Percentiles rank a stretch among this genome's conserved stretches.
Conservation (phyloP, 78 protist genomes). For the Dictyostelium discoideum region dicty_2.7 NC_007088.5:3871001-3871500, state of each 20-base stretch:
- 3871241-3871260: background rate
- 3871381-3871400: background rate
- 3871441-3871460: constrained; percentile 29
- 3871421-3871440: background rate
- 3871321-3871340: background rate
- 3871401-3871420: background rate
- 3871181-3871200: constrained; percentile 15
- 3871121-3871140: background rate
- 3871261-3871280: background rate
- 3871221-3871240: background rate
- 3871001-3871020: no score
- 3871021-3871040: no score
- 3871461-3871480: constrained; percentile 3
- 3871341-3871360: background rate
- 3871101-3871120: no score
- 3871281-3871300: background rate
- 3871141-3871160: background rate
- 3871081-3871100: background rate
- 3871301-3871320: background rate
- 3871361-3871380: background rate
- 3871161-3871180: background rate
- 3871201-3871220: background rate
- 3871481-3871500: constrained; percentile 30
- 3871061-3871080: background rate
- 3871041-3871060: background rate